Base-by-base conservation (phyloP, 371 early-diverging fungal species). In the Haplosporangium sp. region DNA sequence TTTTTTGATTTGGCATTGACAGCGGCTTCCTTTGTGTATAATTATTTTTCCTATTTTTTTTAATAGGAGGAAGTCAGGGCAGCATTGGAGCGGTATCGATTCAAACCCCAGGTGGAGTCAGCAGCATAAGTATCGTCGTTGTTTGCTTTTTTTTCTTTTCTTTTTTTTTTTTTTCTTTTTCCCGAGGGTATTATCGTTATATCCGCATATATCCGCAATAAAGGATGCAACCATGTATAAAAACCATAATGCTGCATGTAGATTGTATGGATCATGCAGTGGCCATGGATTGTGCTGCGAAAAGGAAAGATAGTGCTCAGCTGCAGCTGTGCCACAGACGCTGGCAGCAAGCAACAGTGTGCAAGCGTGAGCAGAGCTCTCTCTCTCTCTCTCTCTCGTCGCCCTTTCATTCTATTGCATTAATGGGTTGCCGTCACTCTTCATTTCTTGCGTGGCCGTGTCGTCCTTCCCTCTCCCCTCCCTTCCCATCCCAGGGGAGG, bases 51-150 rank as follows among this genome's bases (percentile, higher is more conserved):
- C 37, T 36, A 3, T 8, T 45, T 51, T 43, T 47, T n/a, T 55
- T 57, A 45, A 41, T 42, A 75, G 75, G 75, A 75, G 69, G 75
- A 75, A 56, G 62, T 69, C 59, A 42, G 75, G 11, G 69, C 75
- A 40, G 66, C 51, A 56, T 59, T 75, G 55, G 75, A 75, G 66
- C 65, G 75, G 20, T 75, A 75, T 41, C 69, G 75, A 13, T 75
- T 63, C 69, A 68, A 64, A 46, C 57, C 69, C 21, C 59, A 66
- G 67, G 73, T 67, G 73, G 67, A 67, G 73, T 72, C 73, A 21
- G 50, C 75, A 69, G 69, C 69, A 52, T 75, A 75, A 75, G 75
- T 75, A 69, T 60, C 38, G 38, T 57, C 46, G 47, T 67, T 56
- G 20, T 56, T 51, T 51, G 16, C 21, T 18, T 51, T 56, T 41